Evolutionary conservation across 495 filamentous ascomycete species (phyloP).

Genomic region (Lindgomyces ingoldianus): DNA sequence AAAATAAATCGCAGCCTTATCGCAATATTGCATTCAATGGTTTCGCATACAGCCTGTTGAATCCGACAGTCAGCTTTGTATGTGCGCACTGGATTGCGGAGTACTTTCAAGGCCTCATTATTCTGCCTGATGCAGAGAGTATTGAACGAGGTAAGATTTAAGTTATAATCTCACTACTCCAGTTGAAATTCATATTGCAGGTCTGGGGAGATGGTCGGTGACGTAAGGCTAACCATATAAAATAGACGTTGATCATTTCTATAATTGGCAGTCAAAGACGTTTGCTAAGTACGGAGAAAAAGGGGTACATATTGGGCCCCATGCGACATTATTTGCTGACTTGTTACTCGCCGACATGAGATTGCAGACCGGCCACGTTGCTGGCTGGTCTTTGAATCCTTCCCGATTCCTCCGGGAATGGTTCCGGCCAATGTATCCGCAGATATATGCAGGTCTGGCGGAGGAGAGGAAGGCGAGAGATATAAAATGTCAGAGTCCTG

Average conservation of each 20-base stretch:
- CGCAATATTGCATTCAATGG: constrained; percentile 23
- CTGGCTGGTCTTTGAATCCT: background rate
- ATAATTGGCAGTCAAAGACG: constrained; percentile 10
- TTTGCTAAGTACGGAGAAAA: constrained; percentile 11
- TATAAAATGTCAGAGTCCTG: background rate
- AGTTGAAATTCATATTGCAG: no score
- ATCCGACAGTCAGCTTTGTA: constrained; percentile 7
- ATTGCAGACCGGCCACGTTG: constrained; percentile 1
- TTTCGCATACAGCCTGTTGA: constrained; percentile 16
- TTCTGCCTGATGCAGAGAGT: background rate
- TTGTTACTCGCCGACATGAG: constrained; percentile 12
- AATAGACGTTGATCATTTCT: constrained; percentile 8
- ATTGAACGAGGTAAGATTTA: no score
- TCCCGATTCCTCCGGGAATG: background rate
- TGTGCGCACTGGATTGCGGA: constrained; percentile 17
- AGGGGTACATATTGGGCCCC: constrained; percentile 17
- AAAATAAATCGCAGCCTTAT: background rate
- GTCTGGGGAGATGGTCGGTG: no score
- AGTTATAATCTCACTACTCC: no score
- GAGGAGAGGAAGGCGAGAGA: background rate
- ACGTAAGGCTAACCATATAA: background rate
- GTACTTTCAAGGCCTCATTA: constrained; percentile 9
- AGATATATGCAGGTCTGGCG: constrained; percentile 8
- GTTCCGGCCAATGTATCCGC: constrained; percentile 17
- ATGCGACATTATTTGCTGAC: constrained; percentile 11